Evolutionary conservation across 2,329 filamentous ascomycete species (phyloP), one percentile per base, ranked within the genome.

Genomic region (Colletotrichum zoysiae): DNA sequence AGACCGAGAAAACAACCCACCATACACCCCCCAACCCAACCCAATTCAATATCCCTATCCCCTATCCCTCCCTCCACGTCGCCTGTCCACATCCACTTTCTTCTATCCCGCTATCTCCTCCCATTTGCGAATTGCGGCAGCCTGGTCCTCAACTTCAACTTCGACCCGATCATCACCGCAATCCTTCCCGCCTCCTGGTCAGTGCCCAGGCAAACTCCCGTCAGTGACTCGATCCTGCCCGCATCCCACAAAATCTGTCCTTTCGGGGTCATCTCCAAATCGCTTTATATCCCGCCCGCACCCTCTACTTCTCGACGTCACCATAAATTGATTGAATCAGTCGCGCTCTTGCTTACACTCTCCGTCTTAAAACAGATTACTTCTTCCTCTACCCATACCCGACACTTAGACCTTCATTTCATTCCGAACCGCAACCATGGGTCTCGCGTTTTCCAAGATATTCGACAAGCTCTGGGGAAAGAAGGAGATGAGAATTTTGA

Each of bases 401-500:
- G 80, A 81, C 81, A 78, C 50, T 61, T 74, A 78, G 79, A 76
- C 76, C 80, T 79, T 81, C 82, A 66, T 73, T 80, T 50, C 70
- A 65, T 62, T 51, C 70, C 70, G 58, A 80, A 83, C 85, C 88
- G 88, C 89, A 87, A 95, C 85, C 86, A 99, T 99, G 96, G 96
- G 96, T 97, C 90, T 98, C 85, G 91, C 93, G 83, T 94, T 98
- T 87, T 98, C 95, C 81, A 97, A 96, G 90, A 85, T 98, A 82
- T 96, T 98, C 85, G 94, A 97, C 84, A 91, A 92, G 88, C 90
- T 98, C 85, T 97, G 94, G 92, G 95, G 95, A 82, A 97, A 97
- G 93, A 98, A 98, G 92, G 96, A 99, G 91, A 99, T 99, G 96
- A 92, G 96, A 89, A 98, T 99, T 88, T 86, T 99, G 86, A 99